phyloP scores from a whole-genome alignment of 306 rosid genomes.

The Acacia acuminata region DNA sequence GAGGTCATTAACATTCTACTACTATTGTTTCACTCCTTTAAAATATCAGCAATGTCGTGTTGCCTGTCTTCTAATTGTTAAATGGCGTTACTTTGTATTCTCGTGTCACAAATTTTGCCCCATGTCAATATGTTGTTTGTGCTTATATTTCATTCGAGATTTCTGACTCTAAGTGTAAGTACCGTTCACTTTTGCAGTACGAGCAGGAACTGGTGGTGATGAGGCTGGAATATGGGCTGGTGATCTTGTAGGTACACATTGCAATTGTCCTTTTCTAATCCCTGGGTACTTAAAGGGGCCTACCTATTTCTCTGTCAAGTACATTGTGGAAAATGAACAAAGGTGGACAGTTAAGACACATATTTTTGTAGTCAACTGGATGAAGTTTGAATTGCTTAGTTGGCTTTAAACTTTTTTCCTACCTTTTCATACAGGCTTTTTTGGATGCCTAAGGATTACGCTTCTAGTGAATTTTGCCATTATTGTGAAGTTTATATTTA shows the following conservation, averaged over 20 bases:
- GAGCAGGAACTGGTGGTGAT: slow-evolving; percentile 98
- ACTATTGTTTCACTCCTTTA: background rate
- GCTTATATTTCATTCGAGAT: slow-evolving; percentile 11
- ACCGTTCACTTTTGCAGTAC: slow-evolving; percentile 61
- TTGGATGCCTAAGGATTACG: slow-evolving; percentile 18
- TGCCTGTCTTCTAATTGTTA: background rate
- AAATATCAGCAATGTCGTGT: background rate
- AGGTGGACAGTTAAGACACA: slow-evolving; percentile 1
- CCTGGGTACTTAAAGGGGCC: slow-evolving; percentile 23
- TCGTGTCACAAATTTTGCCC: background rate
- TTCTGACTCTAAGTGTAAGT: slow-evolving; percentile 12
- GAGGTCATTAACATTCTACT: background rate
- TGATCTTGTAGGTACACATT: slow-evolving; percentile 99
- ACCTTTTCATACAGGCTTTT: background rate
- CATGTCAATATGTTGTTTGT: background rate
- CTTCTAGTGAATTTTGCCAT: slow-evolving; percentile 27
- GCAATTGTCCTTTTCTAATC: slow-evolving; percentile 53
- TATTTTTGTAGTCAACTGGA: slow-evolving; percentile 13
- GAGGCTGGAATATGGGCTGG: slow-evolving; percentile 99
- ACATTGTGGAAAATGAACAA: background rate
- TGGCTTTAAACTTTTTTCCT: slow-evolving; percentile 1
- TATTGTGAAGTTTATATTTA: slow-evolving; percentile 27
- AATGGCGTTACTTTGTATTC: background rate
- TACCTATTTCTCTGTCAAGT: slow-evolving; percentile 10
- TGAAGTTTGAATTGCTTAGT: slow-evolving; percentile 27